Evolutionary conservation across 257 asterid genomes (phyloP).

Genomic region (Solanum clarkiae): DNA sequence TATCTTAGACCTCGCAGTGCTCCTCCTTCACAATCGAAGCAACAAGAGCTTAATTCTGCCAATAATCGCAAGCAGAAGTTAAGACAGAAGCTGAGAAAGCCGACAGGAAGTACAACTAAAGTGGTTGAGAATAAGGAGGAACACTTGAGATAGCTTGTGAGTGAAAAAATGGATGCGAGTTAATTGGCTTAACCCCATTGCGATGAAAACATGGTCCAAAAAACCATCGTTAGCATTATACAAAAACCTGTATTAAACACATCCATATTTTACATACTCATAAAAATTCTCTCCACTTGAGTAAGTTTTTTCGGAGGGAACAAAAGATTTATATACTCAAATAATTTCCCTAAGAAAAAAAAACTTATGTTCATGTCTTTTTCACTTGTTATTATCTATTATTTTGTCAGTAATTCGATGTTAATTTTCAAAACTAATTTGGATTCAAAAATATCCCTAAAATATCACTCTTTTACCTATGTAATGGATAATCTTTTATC

Average conservation of each 20-base stretch:
- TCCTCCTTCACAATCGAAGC: constrained; percentile 72
- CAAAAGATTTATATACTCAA: not conserved
- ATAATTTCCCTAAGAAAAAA: not conserved
- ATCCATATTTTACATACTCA: not conserved
- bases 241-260: not conserved
- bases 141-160: constrained; percentile 69
- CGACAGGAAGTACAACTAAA: constrained; percentile 36
- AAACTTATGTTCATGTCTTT: no score
- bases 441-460: no score
- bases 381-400: no score
- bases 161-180: constrained; percentile 32
- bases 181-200: constrained; percentile 94
- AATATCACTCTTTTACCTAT: no score
- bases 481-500: no score
- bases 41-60: constrained; percentile 37
- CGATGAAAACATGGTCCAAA: constrained; percentile 69
- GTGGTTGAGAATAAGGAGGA: constrained; percentile 75
- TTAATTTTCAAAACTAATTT: no score
- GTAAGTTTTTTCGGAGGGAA: not conserved
- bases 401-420: no score
- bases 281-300: not conserved
- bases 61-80: constrained; percentile 58
- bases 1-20: constrained; percentile 96
- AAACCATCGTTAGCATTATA: constrained; percentile 4
- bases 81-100: constrained; percentile 82